These are phyloP conservation scores for Neonectria ditissima DNA, from an alignment of 2,329 filamentous ascomycete species.

Conservation along the genomic window DNA sequence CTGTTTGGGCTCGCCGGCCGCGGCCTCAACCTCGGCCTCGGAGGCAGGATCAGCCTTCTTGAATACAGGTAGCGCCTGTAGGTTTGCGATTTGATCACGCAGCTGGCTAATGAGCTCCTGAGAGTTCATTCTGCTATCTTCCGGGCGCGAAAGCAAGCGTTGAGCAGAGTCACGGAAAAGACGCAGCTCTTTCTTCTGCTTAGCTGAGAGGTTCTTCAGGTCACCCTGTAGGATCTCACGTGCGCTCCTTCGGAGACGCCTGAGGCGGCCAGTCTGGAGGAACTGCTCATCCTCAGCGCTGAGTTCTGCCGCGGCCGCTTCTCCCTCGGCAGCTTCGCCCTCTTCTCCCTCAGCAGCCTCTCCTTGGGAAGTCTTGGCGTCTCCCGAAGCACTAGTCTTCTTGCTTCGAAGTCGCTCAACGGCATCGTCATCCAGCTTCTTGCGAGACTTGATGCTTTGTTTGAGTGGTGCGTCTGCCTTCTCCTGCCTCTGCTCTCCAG, in stretches of 20 bases:
- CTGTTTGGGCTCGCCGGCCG: conserved; percentile 23
- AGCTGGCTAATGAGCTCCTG: conserved; percentile 49
- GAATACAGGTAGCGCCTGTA: conserved; percentile 49
- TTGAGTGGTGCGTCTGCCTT: conserved; percentile 40
- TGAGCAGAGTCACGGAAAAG: conserved; percentile 76
- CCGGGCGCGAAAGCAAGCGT: conserved; percentile 64
- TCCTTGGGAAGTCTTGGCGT: conserved; percentile 35
- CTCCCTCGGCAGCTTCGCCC: conserved; percentile 41
- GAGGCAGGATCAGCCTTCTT: conserved; percentile 43
- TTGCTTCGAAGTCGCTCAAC: conserved; percentile 38
- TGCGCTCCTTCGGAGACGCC: conserved; percentile 48
- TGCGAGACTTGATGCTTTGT: conserved; percentile 43
- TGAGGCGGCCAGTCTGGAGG: conserved; percentile 43
- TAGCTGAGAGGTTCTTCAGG: conserved; percentile 68
- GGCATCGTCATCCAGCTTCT: conserved; percentile 44
- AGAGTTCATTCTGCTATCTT: conserved; percentile 46
- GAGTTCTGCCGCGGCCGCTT: conserved; percentile 37
- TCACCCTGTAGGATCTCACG: conserved; percentile 56
- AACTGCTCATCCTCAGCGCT: conserved; percentile 41
- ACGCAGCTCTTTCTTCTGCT: conserved; percentile 81
- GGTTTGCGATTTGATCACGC: conserved; percentile 49
- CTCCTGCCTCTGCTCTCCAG: conserved; percentile 75
- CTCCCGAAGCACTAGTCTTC: conserved; percentile 7
- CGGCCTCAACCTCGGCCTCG: conserved; percentile 15
- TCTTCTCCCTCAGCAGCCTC: conserved; percentile 33